Evolutionary conservation across 2,329 filamentous ascomycete genomes (phyloP).

Genomic region (Sphaerulina vaccinii): DNA sequence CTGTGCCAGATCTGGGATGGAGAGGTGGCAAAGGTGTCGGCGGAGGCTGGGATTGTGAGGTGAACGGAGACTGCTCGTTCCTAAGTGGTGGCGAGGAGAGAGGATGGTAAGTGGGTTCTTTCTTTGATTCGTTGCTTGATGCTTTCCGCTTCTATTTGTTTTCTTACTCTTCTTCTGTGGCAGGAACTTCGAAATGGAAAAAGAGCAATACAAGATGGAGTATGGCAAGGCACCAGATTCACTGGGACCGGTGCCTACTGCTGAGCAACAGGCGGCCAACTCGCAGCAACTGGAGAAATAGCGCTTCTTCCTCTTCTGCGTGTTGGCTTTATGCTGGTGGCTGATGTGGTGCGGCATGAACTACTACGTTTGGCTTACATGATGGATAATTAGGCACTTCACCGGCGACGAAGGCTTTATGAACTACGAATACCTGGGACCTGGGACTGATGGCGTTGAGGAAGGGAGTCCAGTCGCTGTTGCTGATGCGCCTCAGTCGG

Average conservation of each 20-base stretch:
- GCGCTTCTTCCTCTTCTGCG: background rate
- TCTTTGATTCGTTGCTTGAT: background rate
- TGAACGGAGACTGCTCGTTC: constrained; percentile 84
- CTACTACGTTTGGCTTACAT: constrained; percentile 18
- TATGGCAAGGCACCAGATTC: constrained; percentile 1
- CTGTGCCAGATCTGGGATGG: constrained; percentile 53
- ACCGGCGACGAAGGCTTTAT: constrained; percentile 59
- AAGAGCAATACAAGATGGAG: constrained; percentile 9
- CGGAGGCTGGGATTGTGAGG: constrained; percentile 76
- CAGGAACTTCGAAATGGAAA: constrained; percentile 39
- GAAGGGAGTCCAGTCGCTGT: constrained; percentile 1
- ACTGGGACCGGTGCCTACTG: constrained; percentile 6
- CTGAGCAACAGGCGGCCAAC: constrained; percentile 18
- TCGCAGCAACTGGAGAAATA: constrained; percentile 4
- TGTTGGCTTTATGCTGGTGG: background rate
- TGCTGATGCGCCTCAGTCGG: background rate
- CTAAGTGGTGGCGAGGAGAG: constrained; percentile 77
- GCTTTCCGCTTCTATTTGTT: background rate
- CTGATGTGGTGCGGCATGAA: too few relatives aligned
- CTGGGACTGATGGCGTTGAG: constrained; percentile 22
- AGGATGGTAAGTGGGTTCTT: constrained; percentile 66
- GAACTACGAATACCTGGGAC: constrained; percentile 30
- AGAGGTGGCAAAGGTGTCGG: constrained; percentile 60
- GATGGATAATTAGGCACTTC: constrained; percentile 46
- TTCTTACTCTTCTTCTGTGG: background rate